A percentile compares a stretch with the other conserved stretches of the same genome.
phyloP scores from a whole-genome alignment of 768 basidiomycete species.

The Kwoniella dendrophila region DNA sequence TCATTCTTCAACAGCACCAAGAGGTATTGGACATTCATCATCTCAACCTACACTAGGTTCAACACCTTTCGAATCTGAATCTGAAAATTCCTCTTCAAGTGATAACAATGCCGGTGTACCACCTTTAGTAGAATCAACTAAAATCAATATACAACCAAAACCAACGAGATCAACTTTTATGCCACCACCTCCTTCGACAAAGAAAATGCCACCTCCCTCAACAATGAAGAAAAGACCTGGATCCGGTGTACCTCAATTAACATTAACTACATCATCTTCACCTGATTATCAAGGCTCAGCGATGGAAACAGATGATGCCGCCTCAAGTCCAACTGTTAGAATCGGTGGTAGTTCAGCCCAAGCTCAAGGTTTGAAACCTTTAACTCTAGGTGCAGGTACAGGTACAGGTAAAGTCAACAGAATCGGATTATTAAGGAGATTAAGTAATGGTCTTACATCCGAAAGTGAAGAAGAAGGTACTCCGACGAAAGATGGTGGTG shows the following conservation, averaged over 20 bases:
- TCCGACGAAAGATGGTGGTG: slow-evolving; percentile 50
- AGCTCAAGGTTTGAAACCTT: slow-evolving; percentile 15
- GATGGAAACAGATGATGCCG: slow-evolving; percentile 36
- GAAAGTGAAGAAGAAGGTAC: slow-evolving; percentile 53
- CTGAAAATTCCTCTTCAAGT: not conserved
- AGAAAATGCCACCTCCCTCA: slow-evolving; percentile 13
- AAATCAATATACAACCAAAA: slow-evolving; percentile 12
- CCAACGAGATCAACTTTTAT: slow-evolving; percentile 12
- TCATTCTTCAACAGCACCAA: slow-evolving; percentile 6
- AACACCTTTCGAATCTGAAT: slow-evolving; percentile 16
- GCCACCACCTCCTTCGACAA: slow-evolving; percentile 21
- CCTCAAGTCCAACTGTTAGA: slow-evolving; percentile 45
- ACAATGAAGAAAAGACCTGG: slow-evolving; percentile 22
- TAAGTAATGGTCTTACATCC: slow-evolving; percentile 38
- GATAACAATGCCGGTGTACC: no score
- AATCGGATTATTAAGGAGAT: slow-evolving; percentile 41
- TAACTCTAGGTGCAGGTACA: slow-evolving; percentile 4
- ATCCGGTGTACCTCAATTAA: slow-evolving; percentile 31
- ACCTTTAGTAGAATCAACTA: slow-evolving; percentile 16
- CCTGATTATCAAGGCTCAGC: slow-evolving; percentile 26
- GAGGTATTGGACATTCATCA: slow-evolving; percentile 39
- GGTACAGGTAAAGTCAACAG: slow-evolving; percentile 14
- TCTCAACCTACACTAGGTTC: slow-evolving; percentile 42
- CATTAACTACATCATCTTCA: slow-evolving; percentile 34
- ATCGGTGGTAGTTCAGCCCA: slow-evolving; percentile 20